phyloP scores from a whole-genome alignment of 2,329 filamentous ascomycete genomes.

The Sarocladium oryzae region DNA sequence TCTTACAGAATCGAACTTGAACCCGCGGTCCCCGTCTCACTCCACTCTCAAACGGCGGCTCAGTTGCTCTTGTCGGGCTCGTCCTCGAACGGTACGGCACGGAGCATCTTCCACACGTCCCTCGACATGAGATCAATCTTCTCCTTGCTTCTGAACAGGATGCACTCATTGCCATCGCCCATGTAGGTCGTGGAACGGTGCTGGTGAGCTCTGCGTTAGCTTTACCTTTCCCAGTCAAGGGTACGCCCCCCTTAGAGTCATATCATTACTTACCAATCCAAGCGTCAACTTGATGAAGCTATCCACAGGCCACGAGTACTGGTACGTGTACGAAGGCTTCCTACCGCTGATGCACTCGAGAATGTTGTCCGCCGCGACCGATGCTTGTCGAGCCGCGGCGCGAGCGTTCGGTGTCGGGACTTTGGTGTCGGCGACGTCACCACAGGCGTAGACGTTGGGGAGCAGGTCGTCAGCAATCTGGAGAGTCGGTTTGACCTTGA shows the following conservation, averaged over 20 bases:
- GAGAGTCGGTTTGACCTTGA: conserved; percentile 49
- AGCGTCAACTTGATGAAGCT: conserved; percentile 47
- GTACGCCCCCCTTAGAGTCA: conserved; percentile 5
- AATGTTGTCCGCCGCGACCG: conserved; percentile 48
- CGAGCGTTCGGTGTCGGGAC: conserved; percentile 46
- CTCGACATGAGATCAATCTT: conserved; percentile 37
- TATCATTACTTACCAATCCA: conserved; percentile 33
- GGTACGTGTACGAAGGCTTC: conserved; percentile 31
- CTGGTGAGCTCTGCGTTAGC: conserved; percentile 20
- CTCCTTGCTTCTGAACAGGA: conserved; percentile 35
- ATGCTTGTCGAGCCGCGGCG: conserved; percentile 46
- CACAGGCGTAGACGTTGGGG: conserved; percentile 54
- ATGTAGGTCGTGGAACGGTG: conserved; percentile 37
- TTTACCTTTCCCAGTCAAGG: conserved; percentile 2
- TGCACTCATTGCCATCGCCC: conserved; percentile 35
- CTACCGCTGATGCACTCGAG: conserved; percentile 37
- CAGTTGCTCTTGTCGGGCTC: background rate
- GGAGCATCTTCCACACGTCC: conserved; percentile 35
- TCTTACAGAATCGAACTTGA: too few species aligned
- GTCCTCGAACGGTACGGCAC: conserved; percentile 39
- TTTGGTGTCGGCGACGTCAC: conserved; percentile 52
- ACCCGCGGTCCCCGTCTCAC: too few species aligned
- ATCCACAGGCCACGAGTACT: conserved; percentile 36
- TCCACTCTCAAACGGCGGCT: background rate
- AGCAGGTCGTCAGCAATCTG: conserved; percentile 44